A percentile compares a stretch with the other conserved stretches of the same genome.
Evolutionary conservation across 2,329 filamentous ascomycete genomes (phyloP).

Genomic region (Cytospora mali): DNA sequence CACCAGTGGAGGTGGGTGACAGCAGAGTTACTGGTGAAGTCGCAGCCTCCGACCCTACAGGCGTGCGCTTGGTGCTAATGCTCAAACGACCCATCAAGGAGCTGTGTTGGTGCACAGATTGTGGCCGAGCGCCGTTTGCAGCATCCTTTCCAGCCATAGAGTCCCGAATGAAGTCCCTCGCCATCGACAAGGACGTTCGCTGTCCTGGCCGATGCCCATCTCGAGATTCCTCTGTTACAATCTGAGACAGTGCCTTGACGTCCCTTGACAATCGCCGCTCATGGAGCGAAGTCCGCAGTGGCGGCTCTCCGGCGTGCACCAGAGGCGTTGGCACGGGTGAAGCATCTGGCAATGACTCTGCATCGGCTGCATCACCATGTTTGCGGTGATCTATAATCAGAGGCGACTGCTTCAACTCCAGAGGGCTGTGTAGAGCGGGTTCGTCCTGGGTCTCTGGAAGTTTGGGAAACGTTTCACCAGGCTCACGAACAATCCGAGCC

Average conservation of each 20-base stretch:
- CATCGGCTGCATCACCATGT: slow-evolving; percentile 37
- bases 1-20: slow-evolving; percentile 48
- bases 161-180: slow-evolving; percentile 61
- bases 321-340: slow-evolving; percentile 30
- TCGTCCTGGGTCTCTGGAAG: slow-evolving; percentile 46
- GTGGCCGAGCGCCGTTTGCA: slow-evolving; percentile 40
- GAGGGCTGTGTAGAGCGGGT: slow-evolving; percentile 47
- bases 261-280: slow-evolving; percentile 52
- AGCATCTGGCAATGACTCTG: slow-evolving; percentile 33
- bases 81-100: slow-evolving; percentile 63
- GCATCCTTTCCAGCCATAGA: slow-evolving; percentile 48
- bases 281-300: slow-evolving; percentile 48
- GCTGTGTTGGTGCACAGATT: slow-evolving; percentile 51
- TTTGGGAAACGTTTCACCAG: slow-evolving; percentile 46
- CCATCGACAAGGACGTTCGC: slow-evolving; percentile 61
- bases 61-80: slow-evolving; percentile 63
- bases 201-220: slow-evolving; percentile 44
- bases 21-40: slow-evolving; percentile 35
- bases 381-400: slow-evolving; percentile 60
- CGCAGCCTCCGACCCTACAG: slow-evolving; percentile 49
- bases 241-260: slow-evolving; percentile 31
- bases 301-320: slow-evolving; percentile 32
- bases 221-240: slow-evolving; percentile 11
- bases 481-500: slow-evolving; percentile 76
- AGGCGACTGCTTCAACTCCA: slow-evolving; percentile 62